phyloP scores from a whole-genome alignment of 495 filamentous ascomycete species.

The Penicillium maclennaniae region DNA sequence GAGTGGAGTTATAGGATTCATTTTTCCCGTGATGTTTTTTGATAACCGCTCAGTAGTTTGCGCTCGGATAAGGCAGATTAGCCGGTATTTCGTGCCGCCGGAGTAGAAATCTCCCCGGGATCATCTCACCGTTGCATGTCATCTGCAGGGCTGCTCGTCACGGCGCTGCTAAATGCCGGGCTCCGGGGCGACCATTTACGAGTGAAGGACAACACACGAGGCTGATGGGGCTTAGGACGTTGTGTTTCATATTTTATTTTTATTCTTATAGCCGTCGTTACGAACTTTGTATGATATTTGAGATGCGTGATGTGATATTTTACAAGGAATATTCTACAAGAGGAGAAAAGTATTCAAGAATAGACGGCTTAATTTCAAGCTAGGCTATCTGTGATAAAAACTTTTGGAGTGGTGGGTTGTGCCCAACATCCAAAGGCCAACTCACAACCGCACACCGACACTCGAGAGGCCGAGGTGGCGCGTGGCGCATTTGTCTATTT shows the following conservation, averaged over 20 bases:
- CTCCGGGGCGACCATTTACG: background rate
- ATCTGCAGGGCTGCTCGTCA: constrained; percentile 12
- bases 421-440: constrained; percentile 2
- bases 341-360: constrained; percentile 1
- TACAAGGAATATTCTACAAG: background rate
- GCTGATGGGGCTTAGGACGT: background rate
- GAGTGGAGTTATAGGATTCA: background rate
- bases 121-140: constrained; percentile 15
- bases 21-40: background rate
- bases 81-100: too few species aligned
- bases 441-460: constrained; percentile 17
- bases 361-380: background rate
- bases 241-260: background rate
- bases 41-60: background rate
- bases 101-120: background rate
- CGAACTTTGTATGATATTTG: too few species aligned
- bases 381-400: background rate
- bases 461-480: constrained; percentile 1
- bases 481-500: background rate
- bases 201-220: constrained; percentile 1
- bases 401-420: background rate
- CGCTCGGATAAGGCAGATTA: too few species aligned
- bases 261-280: background rate
- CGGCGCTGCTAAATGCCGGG: background rate
- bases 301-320: too few species aligned